Conservation (phyloP, 345 rosid genomes). For the Erysimum cheiranthoides region DNA sequence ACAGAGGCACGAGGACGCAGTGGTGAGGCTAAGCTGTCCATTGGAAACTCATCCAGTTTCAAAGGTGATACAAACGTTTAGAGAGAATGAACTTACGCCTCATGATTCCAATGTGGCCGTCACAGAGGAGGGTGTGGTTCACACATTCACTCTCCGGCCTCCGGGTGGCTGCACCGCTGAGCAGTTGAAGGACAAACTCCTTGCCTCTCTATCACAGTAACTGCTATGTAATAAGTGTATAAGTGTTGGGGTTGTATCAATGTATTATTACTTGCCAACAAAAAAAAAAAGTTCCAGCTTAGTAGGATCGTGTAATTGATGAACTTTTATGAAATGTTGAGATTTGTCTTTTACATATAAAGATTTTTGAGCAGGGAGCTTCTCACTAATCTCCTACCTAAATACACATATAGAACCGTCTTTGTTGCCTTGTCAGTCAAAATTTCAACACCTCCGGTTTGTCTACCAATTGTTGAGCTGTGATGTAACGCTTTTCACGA, state of each 20-base stretch:
- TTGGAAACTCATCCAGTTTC: slow-evolving; percentile 81
- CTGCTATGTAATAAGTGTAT: neutral
- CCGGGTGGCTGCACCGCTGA: slow-evolving; percentile 70
- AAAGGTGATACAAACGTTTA: slow-evolving; percentile 60
- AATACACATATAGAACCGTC: neutral
- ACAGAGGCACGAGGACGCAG: slow-evolving; percentile 72
- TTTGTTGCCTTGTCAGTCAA: slow-evolving; percentile 26
- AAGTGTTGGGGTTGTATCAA: slow-evolving; percentile 19
- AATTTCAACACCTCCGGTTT: neutral
- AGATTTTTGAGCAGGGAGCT: slow-evolving; percentile 11
- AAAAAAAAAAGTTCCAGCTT: slow-evolving; percentile 14
- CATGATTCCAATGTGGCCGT: slow-evolving; percentile 70
- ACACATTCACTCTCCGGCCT: slow-evolving; percentile 72
- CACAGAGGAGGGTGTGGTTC: slow-evolving; percentile 69
- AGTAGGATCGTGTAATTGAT: slow-evolving; percentile 24
- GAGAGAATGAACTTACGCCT: slow-evolving; percentile 66
- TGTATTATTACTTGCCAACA: slow-evolving; percentile 10
- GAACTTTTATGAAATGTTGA: slow-evolving; percentile 12
- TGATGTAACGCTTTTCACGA: slow-evolving; percentile 72
- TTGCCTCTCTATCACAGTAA: slow-evolving; percentile 63
- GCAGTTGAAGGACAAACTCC: slow-evolving; percentile 84
- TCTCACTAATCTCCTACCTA: slow-evolving; percentile 4
- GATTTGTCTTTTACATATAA: slow-evolving; percentile 30
- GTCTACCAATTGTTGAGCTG: slow-evolving; percentile 85
- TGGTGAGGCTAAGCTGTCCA: slow-evolving; percentile 75